Evolutionary conservation across 768 basidiomycete species (phyloP).

Genomic region (Mycena amicta): DNA sequence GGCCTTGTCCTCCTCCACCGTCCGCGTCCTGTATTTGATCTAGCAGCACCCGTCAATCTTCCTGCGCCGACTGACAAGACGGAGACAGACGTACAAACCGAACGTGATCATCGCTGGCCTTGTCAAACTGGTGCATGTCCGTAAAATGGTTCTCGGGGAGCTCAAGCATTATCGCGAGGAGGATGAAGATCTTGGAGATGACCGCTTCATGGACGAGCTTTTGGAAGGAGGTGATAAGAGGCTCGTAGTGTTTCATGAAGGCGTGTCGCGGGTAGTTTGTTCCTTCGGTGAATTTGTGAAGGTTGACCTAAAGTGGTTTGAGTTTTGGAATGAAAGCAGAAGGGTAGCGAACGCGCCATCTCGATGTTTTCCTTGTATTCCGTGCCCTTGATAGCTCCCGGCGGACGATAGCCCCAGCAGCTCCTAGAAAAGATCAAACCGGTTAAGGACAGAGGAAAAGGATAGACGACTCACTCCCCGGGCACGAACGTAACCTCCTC

Average conservation of each 20-base stretch:
- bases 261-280: conserved; percentile 24
- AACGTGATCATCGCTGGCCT: conserved; percentile 34
- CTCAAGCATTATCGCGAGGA: conserved; percentile 46
- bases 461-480: conserved; percentile 30
- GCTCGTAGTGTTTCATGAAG: conserved; percentile 26
- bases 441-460: too few species aligned
- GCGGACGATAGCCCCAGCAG: conserved; percentile 37
- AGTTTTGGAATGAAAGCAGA: background rate
- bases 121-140: conserved; percentile 39
- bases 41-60: conserved; percentile 4
- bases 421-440: conserved; percentile 15
- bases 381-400: conserved; percentile 32
- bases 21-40: conserved; percentile 41
- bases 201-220: conserved; percentile 32
- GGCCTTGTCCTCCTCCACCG: conserved; percentile 40
- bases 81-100: conserved; percentile 26
- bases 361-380: conserved; percentile 41
- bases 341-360: conserved; percentile 10
- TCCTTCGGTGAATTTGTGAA: conserved; percentile 36
- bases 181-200: conserved; percentile 30
- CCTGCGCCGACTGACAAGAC: background rate
- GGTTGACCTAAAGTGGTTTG: conserved; percentile 23
- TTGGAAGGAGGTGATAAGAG: conserved; percentile 32
- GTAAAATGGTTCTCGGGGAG: conserved; percentile 48
- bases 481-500: conserved; percentile 29